A percentile compares a stretch with the other conserved stretches of the same genome.
phyloP scores from a whole-genome alignment of 2,329 filamentous ascomycete genomes.

The Epichloe sp. region DNA sequence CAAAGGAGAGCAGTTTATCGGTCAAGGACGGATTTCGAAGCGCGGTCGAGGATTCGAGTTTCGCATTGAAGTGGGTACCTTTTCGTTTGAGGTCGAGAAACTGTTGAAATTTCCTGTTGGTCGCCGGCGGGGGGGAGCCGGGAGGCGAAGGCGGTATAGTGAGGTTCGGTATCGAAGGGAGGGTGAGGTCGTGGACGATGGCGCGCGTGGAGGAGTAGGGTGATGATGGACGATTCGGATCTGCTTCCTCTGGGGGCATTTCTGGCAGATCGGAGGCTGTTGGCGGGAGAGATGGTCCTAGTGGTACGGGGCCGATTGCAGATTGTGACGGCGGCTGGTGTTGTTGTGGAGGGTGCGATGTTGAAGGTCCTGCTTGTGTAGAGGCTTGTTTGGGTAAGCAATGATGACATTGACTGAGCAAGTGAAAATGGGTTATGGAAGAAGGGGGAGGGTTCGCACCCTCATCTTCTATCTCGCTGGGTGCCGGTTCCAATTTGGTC shows the following conservation, averaged over 20 bases:
- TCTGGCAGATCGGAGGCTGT: slow-evolving; percentile 12
- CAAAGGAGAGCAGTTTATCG: slow-evolving; percentile 61
- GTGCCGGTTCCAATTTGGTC: background rate
- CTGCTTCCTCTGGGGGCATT: slow-evolving; percentile 5
- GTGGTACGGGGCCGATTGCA: slow-evolving; percentile 17
- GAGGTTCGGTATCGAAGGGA: slow-evolving; percentile 59
- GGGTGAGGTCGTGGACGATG: slow-evolving; percentile 56
- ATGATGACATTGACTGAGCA: too few relatives aligned
- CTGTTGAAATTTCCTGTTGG: slow-evolving; percentile 56
- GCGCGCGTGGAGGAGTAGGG: slow-evolving; percentile 55
- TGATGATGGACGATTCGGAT: slow-evolving; percentile 27
- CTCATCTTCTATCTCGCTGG: background rate
- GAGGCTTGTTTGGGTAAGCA: background rate
- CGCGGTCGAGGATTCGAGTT: slow-evolving; percentile 52
- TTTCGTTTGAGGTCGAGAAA: slow-evolving; percentile 68
- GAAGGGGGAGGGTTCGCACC: background rate
- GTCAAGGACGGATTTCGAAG: slow-evolving; percentile 60
- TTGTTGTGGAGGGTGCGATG: background rate
- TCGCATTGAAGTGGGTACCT: slow-evolving; percentile 66
- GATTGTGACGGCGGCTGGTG: slow-evolving; percentile 1
- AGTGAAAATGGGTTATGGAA: background rate
- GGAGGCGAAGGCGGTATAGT: slow-evolving; percentile 64
- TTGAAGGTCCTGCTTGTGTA: background rate
- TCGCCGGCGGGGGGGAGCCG: slow-evolving; percentile 36
- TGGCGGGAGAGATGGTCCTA: slow-evolving; percentile 28